Evolutionary conservation across 2,329 filamentous ascomycete genomes (phyloP), one percentile per base, ranked within the genome.

Genomic region (Grosmannia penicillata): DNA sequence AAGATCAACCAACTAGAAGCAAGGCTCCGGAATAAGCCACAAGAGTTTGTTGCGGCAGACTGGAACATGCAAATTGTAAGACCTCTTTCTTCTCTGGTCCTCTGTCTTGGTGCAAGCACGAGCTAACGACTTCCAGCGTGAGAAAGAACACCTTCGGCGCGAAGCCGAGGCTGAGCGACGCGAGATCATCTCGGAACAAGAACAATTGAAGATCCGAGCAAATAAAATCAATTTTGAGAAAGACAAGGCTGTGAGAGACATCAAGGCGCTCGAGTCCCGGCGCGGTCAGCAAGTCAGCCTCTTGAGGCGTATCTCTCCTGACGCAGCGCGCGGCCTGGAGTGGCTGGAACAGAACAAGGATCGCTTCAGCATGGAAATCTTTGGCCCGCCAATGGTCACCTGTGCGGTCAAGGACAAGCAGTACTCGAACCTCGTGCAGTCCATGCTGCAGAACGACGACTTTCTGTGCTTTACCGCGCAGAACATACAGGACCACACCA

Each of bases 271-370:
- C 13, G 68, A 84, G 36, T 89, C 84, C 1, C 73, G 82, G 48
- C 67, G 77, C 43, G 87, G 86, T 6, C 80, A 82, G 50, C 78
- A 84, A 47, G 63, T 81, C 39, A 72, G 60, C 35, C 74, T 79
- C 46, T 67, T 98, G 39, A 65, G 63, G 37, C 65, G 53, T 6
- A 14, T 69, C 1, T 80, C 78, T 10, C 53, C 53, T 0, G 82
- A 95, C 40, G 74, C 80, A 3, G 70, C 70, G 10, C 62, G 54
- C 46, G 85, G 78, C 3, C 94, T 84, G 76, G 66, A 77, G 30
- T 98, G 89, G 87, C 68, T 96, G 37, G 70, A 83, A 51, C 56
- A 74, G 3, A 75, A 98, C 53, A 69, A 68, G 42, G 53, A 68
- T 39, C 57, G 70, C 35, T 91, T 95, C 46, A 72, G 82, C 51